Conservation (phyloP, 805 yeast genomes). For the Kodamaea neixiangensis region DNA sequence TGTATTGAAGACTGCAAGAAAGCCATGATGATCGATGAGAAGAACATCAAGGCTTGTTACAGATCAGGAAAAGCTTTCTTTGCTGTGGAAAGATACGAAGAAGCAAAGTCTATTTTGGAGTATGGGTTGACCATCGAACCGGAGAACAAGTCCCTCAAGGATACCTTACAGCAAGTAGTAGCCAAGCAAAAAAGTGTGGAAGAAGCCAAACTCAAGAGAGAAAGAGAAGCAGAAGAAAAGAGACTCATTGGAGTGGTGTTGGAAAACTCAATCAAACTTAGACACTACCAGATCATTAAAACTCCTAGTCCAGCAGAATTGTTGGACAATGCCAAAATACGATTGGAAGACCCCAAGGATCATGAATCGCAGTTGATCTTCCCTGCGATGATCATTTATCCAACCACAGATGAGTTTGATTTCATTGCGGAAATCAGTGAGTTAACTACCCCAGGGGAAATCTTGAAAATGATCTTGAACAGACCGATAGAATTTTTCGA, state of each 20-base stretch:
- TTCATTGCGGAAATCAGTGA: conserved; percentile 76
- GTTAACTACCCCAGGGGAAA: conserved; percentile 61
- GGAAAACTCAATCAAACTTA: conserved; percentile 58
- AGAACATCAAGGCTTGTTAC: conserved; percentile 79
- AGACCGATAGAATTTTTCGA: conserved; percentile 73
- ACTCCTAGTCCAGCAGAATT: conserved; percentile 58
- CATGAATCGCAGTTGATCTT: conserved; percentile 76
- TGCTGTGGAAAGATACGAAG: conserved; percentile 66
- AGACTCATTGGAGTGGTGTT: conserved; percentile 46
- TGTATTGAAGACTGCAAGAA: conserved; percentile 85
- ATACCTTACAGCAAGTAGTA: conserved; percentile 43
- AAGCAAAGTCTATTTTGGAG: conserved; percentile 63
- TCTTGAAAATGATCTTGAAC: conserved; percentile 57
- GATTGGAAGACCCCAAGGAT: conserved; percentile 65
- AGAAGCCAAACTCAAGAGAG: conserved; percentile 33
- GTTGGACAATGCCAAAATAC: conserved; percentile 51
- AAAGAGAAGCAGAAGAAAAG: conserved; percentile 41
- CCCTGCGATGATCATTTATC: conserved; percentile 81
- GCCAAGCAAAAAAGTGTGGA: conserved; percentile 36
- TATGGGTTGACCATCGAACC: conserved; percentile 67
- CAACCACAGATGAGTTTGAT: conserved; percentile 83
- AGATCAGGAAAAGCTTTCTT: conserved; percentile 82
- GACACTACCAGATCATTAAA: conserved; percentile 54
- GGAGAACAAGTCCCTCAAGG: conserved; percentile 55
- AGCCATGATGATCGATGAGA: conserved; percentile 65